Evolutionary conservation across 177 flowering plant genomes (phyloP).

Genomic region (Telopea speciosissima): DNA sequence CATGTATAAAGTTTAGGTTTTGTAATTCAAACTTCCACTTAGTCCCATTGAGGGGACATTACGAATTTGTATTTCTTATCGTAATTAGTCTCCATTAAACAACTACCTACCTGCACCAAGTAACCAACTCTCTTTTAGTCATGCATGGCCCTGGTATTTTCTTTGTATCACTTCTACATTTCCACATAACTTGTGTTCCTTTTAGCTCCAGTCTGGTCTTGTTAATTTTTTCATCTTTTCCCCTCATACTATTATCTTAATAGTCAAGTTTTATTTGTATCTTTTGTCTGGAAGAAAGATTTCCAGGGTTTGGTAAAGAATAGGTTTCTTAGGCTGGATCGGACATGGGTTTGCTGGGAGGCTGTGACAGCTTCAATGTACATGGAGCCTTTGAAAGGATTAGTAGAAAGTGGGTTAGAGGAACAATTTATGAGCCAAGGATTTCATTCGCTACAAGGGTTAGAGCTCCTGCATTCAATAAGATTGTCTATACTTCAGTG

Average conservation of each 20-base stretch:
- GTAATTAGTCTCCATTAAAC: not conserved
- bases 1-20: too few species aligned
- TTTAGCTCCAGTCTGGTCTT: not conserved
- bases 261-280: not conserved
- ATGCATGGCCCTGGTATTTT: not conserved
- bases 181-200: not conserved
- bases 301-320: too few species aligned
- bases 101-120: not conserved
- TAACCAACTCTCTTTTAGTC: not conserved
- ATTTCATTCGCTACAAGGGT: not conserved
- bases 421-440: too few species aligned
- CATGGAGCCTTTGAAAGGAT: conserved; percentile 1
- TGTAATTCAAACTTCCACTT: not conserved
- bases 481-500: not conserved
- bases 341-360: not conserved
- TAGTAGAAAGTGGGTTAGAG: not conserved
- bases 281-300: too few species aligned
- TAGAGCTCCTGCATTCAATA: not conserved
- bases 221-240: not conserved
- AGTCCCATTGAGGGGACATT: not conserved
- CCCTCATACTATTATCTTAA: not conserved
- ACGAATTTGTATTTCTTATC: not conserved
- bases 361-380: not conserved
- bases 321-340: not conserved
- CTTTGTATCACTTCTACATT: not conserved